These are phyloP conservation scores for Micromonas commoda DNA, from an alignment of 139 green algal species.

Conservation along the genomic window DNA sequence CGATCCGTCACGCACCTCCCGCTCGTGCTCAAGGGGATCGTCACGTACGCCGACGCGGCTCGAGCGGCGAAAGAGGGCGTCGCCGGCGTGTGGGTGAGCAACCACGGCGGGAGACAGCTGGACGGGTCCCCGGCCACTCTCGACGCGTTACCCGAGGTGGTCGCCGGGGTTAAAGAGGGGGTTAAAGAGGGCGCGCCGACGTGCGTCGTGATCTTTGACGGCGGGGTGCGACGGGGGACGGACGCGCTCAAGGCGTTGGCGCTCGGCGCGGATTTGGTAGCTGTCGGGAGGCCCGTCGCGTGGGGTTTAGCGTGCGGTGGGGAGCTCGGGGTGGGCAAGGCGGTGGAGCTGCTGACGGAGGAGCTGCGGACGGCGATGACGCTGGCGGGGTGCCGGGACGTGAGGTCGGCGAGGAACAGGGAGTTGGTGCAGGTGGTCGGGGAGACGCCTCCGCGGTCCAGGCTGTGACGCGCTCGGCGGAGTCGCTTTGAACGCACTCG, in stretches of 20 bases:
- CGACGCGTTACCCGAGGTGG: constrained; percentile 50
- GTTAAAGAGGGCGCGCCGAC: not conserved
- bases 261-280: constrained; percentile 74
- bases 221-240: constrained; percentile 78
- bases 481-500: too few species aligned
- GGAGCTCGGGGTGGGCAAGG: constrained; percentile 50
- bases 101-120: constrained; percentile 84
- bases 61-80: constrained; percentile 57
- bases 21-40: constrained; percentile 79
- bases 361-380: constrained; percentile 42
- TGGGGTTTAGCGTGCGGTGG: constrained; percentile 78
- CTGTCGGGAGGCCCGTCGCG: constrained; percentile 83
- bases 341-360: constrained; percentile 38
- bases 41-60: constrained; percentile 61
- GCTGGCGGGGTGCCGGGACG: constrained; percentile 25
- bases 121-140: constrained; percentile 70
- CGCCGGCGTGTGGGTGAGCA: constrained; percentile 78
- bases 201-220: constrained; percentile 65
- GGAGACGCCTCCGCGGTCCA: not conserved
- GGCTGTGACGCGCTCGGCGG: too few species aligned
- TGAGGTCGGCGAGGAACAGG: constrained; percentile 28
- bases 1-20: constrained; percentile 61
- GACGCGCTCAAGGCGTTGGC: constrained; percentile 90
- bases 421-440: constrained; percentile 9
- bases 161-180: constrained; percentile 50